phyloP scores from a whole-genome alignment of 192 early-diverging fungal genomes.

The Helicostylum pulchrum region DNA sequence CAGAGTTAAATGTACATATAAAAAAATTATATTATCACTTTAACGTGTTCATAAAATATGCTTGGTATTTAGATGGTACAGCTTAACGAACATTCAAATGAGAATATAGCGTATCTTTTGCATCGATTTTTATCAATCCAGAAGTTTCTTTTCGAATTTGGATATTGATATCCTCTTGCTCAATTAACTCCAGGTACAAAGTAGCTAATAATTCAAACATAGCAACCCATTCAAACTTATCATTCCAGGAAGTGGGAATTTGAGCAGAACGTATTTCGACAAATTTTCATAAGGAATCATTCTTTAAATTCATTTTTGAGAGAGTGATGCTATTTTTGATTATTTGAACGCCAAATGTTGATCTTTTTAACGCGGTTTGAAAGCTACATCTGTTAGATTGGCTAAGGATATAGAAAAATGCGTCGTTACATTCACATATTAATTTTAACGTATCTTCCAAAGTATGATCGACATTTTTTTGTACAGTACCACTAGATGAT shows the following conservation, averaged over 20 bases:
- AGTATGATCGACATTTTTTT: neutral
- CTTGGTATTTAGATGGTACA: too few species aligned
- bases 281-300: neutral
- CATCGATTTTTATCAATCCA: too few species aligned
- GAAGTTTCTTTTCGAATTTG: too few species aligned
- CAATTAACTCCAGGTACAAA: too few species aligned
- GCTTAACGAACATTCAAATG: too few species aligned
- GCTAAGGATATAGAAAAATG: neutral
- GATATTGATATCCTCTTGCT: too few species aligned
- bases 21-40: too few species aligned
- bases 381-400: neutral
- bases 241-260: neutral
- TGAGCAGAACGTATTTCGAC: neutral
- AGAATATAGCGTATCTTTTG: too few species aligned
- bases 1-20: too few species aligned
- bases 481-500: neutral
- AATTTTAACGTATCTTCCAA: neutral
- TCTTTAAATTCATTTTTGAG: neutral
- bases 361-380: neutral
- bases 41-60: too few species aligned
- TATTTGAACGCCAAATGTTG: slow-evolving; percentile 1
- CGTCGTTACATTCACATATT: neutral
- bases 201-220: too few species aligned
- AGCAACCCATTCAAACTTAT: too few species aligned
- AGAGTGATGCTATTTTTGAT: neutral